A percentile compares a stretch with the other conserved stretches of the same genome.
phyloP scores from a whole-genome alignment of 2,329 filamentous ascomycete species.

The Cercospora sp. region DNA sequence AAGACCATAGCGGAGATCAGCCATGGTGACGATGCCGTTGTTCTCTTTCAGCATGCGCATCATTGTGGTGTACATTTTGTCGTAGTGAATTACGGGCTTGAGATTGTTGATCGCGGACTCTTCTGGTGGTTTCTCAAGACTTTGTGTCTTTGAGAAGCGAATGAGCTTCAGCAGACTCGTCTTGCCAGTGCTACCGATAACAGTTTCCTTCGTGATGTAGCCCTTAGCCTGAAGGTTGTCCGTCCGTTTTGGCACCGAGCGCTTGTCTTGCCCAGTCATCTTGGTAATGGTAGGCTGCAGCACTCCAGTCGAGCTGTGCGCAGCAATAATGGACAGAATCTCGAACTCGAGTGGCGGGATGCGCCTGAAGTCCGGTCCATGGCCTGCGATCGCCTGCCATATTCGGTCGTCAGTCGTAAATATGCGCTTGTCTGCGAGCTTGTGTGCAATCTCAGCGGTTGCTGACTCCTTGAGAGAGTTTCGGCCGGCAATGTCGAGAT shows the following conservation, averaged over 20 bases:
- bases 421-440: constrained; percentile 39
- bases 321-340: constrained; percentile 60
- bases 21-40: constrained; percentile 52
- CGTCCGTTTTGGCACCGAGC: constrained; percentile 63
- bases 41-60: constrained; percentile 53
- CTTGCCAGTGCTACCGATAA: constrained; percentile 50
- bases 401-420: constrained; percentile 57
- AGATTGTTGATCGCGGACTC: constrained; percentile 17
- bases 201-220: constrained; percentile 59
- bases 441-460: constrained; percentile 5
- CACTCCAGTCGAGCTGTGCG: constrained; percentile 55
- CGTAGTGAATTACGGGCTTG: constrained; percentile 43
- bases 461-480: constrained; percentile 13
- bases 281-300: constrained; percentile 57
- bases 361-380: constrained; percentile 56
- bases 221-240: constrained; percentile 58
- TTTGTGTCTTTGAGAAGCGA: constrained; percentile 42
- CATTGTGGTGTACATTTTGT: constrained; percentile 51
- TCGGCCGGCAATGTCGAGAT: constrained; percentile 41
- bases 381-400: constrained; percentile 62
- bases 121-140: constrained; percentile 12
- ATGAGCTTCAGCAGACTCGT: constrained; percentile 59
- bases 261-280: constrained; percentile 63
- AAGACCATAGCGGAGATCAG: constrained; percentile 54
- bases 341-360: constrained; percentile 57